phyloP scores from a whole-genome alignment of 805 yeast genomes.

The Yarrowia sp. region DNA sequence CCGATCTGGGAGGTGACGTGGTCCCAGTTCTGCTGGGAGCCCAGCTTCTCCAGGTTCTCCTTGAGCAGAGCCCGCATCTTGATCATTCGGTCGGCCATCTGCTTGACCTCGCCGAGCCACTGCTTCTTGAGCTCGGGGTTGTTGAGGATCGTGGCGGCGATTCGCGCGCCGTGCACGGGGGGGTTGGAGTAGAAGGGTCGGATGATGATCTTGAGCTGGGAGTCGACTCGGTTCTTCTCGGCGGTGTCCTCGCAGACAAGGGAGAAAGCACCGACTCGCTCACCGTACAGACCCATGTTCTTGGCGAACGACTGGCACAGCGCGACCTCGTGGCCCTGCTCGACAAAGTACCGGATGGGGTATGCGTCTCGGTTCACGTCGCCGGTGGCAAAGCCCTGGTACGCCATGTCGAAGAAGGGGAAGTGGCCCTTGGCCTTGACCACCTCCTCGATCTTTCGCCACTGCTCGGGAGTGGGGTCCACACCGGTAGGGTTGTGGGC shows the following conservation, averaged over 20 bases:
- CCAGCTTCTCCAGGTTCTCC: conserved; percentile 55
- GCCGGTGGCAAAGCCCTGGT: conserved; percentile 96
- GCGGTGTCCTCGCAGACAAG: conserved; percentile 48
- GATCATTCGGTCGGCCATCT: conserved; percentile 83
- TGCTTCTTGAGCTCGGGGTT: conserved; percentile 64
- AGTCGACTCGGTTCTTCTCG: conserved; percentile 56
- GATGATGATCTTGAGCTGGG: conserved; percentile 73
- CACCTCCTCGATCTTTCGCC: conserved; percentile 67
- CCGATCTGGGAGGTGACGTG: conserved; percentile 90
- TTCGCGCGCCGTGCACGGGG: conserved; percentile 93
- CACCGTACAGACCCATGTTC: conserved; percentile 96
- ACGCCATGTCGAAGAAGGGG: conserved; percentile 88
- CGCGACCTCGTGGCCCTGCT: conserved; percentile 55
- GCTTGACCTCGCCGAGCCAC: conserved; percentile 80
- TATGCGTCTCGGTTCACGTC: conserved; percentile 77
- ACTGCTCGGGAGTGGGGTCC: conserved; percentile 81
- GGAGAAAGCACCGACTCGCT: conserved; percentile 93
- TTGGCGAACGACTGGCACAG: conserved; percentile 96
- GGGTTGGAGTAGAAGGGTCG: conserved; percentile 90
- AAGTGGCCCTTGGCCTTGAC: conserved; percentile 63
- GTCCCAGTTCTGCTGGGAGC: conserved; percentile 89
- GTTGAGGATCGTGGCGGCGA: conserved; percentile 72
- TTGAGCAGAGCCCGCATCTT: conserved; percentile 73
- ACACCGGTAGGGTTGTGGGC: conserved; percentile 98
- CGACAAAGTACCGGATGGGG: conserved; percentile 61